Evolutionary conservation across 2,329 filamentous ascomycete species (phyloP), one percentile per base, ranked within the genome.

Genomic region (Xylaria sp.): DNA sequence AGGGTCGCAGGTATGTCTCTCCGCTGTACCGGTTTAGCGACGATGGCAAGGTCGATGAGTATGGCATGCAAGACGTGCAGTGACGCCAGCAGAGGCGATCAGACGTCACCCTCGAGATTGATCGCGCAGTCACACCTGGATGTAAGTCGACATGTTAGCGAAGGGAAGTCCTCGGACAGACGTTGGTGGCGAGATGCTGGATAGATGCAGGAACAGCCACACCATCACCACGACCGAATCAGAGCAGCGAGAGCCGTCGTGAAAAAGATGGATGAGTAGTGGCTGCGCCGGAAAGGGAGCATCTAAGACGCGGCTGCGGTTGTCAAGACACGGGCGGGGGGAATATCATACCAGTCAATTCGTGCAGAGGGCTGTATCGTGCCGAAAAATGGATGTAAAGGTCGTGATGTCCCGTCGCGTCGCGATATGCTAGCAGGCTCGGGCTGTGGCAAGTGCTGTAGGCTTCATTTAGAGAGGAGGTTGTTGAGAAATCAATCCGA

Each of bases 401-500:
- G 66, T 64, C 25, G 66, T 69, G 49, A 59, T 65, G 63, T 64
- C 25, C 57, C 33, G 60, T 68, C 64, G 68, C 65, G 68, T 70
- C 61, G 64, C 68, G 68, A 70, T 70, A 20, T 15, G 28, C 28
- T 28, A 28, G 3, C 28, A 61, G 56, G 52, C 28, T 49, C 20
- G 68, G 66, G 62, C 58, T 63, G 58, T 60, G 67, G 63, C 59
- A 60, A 60, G 60, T 69, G 56, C 51, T 39, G 56, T 31, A 62
- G 65, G 68, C 60, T 55, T 64, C 39, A 41, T 7, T 23, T 62
- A 59, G 64, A 64, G 68, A 71, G 70, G 67, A 66, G 68, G 72
- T 67, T 71, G 68, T 66, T 69, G 71, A 74, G 71, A 72, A 73
- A 67, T 71, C 69, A 70, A 67, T 68, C 66, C 66, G 68, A 71